Evolutionary conservation across 257 asterid genomes (phyloP).

Genomic region (Solanum tacnaense): DNA sequence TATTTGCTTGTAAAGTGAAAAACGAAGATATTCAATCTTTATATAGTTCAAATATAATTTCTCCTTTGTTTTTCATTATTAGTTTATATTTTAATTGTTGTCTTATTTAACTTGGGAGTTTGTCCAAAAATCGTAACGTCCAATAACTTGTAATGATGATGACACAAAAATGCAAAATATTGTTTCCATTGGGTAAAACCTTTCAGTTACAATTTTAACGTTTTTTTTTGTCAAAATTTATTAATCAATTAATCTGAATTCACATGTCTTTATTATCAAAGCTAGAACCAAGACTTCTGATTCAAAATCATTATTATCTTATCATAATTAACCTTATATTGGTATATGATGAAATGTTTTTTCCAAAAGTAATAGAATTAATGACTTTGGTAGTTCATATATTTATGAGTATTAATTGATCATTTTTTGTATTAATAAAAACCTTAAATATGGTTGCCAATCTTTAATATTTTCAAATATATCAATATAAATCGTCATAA

Average conservation of each 20-base stretch:
- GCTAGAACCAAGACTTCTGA: background rate
- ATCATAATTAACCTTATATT: background rate
- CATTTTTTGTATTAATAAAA: background rate
- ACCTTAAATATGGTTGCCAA: background rate
- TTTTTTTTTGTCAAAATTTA: background rate
- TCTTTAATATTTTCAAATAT: background rate
- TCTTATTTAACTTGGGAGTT: background rate
- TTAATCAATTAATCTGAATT: background rate
- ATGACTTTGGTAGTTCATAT: background rate
- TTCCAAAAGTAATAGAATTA: background rate
- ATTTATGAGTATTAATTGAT: background rate
- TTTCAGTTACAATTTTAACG: background rate
- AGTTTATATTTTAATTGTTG: background rate
- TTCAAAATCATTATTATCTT: background rate
- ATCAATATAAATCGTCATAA: too few relatives aligned
- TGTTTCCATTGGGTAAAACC: background rate
- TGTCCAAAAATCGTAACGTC: background rate
- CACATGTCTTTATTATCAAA: background rate
- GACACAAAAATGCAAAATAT: background rate
- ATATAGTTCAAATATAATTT: background rate
- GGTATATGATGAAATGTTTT: background rate
- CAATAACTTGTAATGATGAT: background rate
- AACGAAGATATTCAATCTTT: background rate
- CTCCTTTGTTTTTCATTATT: background rate
- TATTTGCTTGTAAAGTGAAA: background rate